phyloP scores from a whole-genome alignment of 371 early-diverging fungal genomes.

The Mortierella sp. region DNA sequence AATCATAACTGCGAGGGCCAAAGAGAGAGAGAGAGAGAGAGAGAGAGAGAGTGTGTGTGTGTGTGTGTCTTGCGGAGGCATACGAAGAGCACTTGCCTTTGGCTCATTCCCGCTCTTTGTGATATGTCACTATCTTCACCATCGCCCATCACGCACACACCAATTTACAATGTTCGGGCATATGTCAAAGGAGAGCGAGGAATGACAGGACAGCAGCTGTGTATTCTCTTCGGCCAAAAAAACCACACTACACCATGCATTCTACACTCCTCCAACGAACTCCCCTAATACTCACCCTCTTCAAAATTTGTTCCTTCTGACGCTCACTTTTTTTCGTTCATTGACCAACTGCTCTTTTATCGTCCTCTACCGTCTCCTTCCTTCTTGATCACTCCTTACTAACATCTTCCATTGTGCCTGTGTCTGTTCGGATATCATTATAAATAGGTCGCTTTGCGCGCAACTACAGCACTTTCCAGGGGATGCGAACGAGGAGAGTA shows the following conservation, averaged over 20 bases:
- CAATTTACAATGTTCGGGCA: not conserved
- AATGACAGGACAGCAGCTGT: not conserved
- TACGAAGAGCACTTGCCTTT: not conserved
- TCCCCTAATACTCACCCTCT: not conserved
- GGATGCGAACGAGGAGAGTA: constrained; percentile 47
- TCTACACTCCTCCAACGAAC: constrained; percentile 8
- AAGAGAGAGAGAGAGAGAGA: not conserved
- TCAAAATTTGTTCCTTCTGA: not conserved
- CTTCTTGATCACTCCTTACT: not conserved
- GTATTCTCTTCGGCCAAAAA: not conserved
- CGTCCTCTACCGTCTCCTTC: not conserved
- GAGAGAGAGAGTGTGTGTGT: not conserved
- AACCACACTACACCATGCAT: constrained; percentile 15
- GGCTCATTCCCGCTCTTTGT: not conserved
- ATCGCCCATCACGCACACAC: constrained; percentile 1
- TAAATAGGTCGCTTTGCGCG: constrained; percentile 39
- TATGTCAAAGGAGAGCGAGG: not conserved
- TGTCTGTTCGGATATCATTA: not conserved
- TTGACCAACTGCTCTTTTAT: not conserved
- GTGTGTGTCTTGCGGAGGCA: not conserved
- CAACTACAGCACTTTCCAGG: constrained; percentile 32
- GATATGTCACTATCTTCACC: constrained; percentile 2
- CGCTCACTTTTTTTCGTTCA: not conserved
- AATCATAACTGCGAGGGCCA: not conserved
- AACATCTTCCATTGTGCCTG: not conserved